phyloP scores from a whole-genome alignment of 768 basidiomycete genomes.

The Russula brevipes region DNA sequence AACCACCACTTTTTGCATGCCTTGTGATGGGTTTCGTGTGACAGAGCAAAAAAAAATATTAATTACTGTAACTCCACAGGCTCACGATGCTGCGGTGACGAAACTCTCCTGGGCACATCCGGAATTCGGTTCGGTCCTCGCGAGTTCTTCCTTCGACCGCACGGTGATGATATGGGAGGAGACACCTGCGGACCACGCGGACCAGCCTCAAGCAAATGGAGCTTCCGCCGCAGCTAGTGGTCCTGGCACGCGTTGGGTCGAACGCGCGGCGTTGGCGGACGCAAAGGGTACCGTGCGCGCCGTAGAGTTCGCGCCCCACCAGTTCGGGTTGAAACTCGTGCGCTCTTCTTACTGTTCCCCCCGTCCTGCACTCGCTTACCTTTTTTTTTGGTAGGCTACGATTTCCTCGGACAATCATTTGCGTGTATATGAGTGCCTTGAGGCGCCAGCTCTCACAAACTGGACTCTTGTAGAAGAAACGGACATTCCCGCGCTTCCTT shows the following conservation, averaged over 20 bases:
- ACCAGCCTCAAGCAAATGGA: conserved; percentile 30
- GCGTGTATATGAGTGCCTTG: conserved; percentile 86
- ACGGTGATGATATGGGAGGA: conserved; percentile 93
- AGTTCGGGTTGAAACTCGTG: conserved; percentile 86
- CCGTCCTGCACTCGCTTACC: background rate
- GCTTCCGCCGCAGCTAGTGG: conserved; percentile 19
- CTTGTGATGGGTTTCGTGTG: conserved; percentile 3
- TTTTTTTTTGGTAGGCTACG: conserved; percentile 54
- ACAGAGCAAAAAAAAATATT: background rate
- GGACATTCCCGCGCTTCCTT: conserved; percentile 58
- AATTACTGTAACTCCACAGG: conserved; percentile 41
- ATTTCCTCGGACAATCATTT: conserved; percentile 85
- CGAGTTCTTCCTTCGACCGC: conserved; percentile 84
- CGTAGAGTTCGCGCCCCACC: conserved; percentile 83
- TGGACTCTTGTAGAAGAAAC: conserved; percentile 76
- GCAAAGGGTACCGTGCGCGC: conserved; percentile 80
- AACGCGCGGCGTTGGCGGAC: conserved; percentile 71
- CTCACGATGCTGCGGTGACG: conserved; percentile 89
- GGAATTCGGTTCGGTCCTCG: conserved; percentile 82
- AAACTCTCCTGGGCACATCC: conserved; percentile 89
- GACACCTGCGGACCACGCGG: conserved; percentile 32
- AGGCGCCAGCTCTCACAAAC: conserved; percentile 60
- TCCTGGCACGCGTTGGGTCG: conserved; percentile 53
- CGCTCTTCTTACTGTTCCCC: conserved; percentile 28
- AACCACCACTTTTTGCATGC: background rate